Evolutionary conservation across 2,329 filamentous ascomycete genomes (phyloP).

Genomic region (Fusarium tanahbumbuense): DNA sequence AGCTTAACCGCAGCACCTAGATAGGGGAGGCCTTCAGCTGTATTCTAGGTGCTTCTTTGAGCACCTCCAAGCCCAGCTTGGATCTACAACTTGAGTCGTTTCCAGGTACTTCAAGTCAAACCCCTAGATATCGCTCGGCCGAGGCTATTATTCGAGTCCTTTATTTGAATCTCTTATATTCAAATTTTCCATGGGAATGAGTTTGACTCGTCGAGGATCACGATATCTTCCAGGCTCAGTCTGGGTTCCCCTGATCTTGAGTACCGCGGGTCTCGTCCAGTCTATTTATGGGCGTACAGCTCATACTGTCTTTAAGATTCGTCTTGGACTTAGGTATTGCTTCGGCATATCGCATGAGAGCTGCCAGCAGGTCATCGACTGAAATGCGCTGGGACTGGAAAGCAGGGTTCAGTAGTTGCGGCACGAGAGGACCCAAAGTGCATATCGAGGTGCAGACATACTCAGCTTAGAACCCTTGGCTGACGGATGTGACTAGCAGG

Average conservation of each 20-base stretch:
- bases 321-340: conserved; percentile 1
- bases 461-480: conserved; percentile 32
- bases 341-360: conserved; percentile 6
- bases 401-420: conserved; percentile 22
- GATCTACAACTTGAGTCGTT: conserved; percentile 8
- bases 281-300: conserved; percentile 3
- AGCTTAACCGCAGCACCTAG: no score
- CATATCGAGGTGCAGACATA: conserved; percentile 37
- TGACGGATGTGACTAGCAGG: conserved; percentile 30
- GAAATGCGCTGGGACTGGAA: conserved; percentile 27
- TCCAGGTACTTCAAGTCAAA: conserved; percentile 4
- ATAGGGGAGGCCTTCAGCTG: conserved; percentile 4
- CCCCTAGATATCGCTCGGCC: conserved; percentile 1
- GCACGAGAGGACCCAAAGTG: conserved; percentile 12
- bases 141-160: background rate
- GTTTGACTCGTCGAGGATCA: background rate
- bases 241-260: conserved; percentile 10
- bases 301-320: background rate
- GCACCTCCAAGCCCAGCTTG: conserved; percentile 25
- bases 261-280: conserved; percentile 16
- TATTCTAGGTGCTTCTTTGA: conserved; percentile 1
- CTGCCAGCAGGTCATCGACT: conserved; percentile 28
- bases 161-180: background rate
- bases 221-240: conserved; percentile 16
- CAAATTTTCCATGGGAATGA: background rate